phyloP scores from a whole-genome alignment of 1,139 yeast species.

The Yamadazyma membranifaciens region DNA sequence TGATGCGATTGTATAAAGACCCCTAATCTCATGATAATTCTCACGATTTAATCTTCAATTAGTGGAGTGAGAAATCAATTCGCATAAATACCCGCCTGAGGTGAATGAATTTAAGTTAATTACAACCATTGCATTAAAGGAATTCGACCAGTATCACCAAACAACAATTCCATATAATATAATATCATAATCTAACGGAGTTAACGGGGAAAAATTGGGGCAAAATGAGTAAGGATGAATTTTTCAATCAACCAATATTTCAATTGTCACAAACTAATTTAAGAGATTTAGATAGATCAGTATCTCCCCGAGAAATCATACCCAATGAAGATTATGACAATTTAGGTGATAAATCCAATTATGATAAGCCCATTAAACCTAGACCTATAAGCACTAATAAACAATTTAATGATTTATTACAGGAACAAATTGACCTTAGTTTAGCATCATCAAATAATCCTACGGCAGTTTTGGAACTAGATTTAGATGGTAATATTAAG shows the following conservation, averaged over 20 bases:
- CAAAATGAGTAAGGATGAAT: constrained; percentile 11
- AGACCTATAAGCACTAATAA: constrained; percentile 5
- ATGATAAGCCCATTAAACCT: constrained; percentile 4
- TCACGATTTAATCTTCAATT: too few relatives aligned
- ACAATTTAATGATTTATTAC: constrained; percentile 22
- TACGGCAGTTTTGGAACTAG: constrained; percentile 83
- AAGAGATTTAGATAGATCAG: constrained; percentile 28
- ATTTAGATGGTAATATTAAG: constrained; percentile 72
- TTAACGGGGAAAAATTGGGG: background rate
- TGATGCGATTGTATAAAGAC: too few relatives aligned
- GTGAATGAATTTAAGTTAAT: too few relatives aligned
- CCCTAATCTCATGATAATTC: background rate
- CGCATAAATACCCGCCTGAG: too few relatives aligned
- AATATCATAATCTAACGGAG: too few relatives aligned
- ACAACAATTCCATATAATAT: too few relatives aligned
- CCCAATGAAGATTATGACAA: constrained; percentile 6
- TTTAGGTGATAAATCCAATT: background rate
- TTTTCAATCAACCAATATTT: constrained; percentile 26
- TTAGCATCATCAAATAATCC: constrained; percentile 68
- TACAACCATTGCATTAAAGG: too few relatives aligned
- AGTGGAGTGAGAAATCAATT: too few relatives aligned
- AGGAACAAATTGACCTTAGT: constrained; percentile 46
- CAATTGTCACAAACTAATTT: constrained; percentile 21
- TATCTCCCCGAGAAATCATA: constrained; percentile 26
- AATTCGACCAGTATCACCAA: too few relatives aligned